These are phyloP conservation scores for Suillus brevipes DNA, from an alignment of 768 basidiomycete species.

Conservation along the genomic window DNA sequence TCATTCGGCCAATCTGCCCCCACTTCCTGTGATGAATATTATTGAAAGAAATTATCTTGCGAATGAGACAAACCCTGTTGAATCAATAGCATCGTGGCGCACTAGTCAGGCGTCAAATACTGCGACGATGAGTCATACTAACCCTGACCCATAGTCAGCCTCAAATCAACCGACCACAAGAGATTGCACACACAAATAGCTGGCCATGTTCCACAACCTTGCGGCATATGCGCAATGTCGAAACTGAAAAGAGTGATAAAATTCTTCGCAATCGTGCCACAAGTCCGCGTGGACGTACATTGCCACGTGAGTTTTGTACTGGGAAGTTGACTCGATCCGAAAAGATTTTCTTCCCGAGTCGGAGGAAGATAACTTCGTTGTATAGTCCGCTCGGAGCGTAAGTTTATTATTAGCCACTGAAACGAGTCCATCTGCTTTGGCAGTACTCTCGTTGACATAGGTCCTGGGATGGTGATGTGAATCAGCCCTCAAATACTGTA, in stretches of 20 bases:
- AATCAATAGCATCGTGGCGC: neutral
- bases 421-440: slow-evolving; percentile 55
- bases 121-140: slow-evolving; percentile 9
- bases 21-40: slow-evolving; percentile 22
- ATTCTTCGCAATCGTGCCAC: neutral
- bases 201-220: slow-evolving; percentile 42
- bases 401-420: slow-evolving; percentile 47
- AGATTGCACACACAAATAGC: slow-evolving; percentile 31
- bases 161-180: neutral
- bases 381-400: slow-evolving; percentile 33
- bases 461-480: slow-evolving; percentile 27
- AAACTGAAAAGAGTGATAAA: slow-evolving; percentile 21
- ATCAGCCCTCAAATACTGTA: neutral
- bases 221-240: slow-evolving; percentile 39
- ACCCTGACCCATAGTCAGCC: slow-evolving; percentile 24
- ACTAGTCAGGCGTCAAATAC: slow-evolving; percentile 7
- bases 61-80: slow-evolving; percentile 24
- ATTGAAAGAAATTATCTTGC: neutral
- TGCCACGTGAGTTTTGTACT: slow-evolving; percentile 35
- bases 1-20: slow-evolving; percentile 22
- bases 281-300: slow-evolving; percentile 21
- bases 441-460: slow-evolving; percentile 49
- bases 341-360: slow-evolving; percentile 40
- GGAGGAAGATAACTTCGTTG: slow-evolving; percentile 28
- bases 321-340: slow-evolving; percentile 31